Evolutionary conservation across 257 asterid genomes (phyloP), one percentile per base, ranked within the genome.

Genomic region (Vinca minor): DNA sequence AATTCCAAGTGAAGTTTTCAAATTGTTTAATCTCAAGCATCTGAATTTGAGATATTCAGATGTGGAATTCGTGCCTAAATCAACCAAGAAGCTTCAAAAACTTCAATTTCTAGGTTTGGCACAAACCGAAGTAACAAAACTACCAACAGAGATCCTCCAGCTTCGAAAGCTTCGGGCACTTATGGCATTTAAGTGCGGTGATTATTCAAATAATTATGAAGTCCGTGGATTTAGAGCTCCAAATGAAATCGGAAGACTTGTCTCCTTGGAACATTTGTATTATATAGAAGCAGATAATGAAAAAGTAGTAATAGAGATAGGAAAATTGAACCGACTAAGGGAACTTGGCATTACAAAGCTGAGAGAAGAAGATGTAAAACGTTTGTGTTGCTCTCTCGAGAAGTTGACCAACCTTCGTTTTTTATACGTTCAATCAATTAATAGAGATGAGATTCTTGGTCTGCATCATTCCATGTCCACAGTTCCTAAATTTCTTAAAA

Each of bases 331-430:
- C n/a, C n/a, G n/a, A n/a, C n/a, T n/a, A n/a, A n/a, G n/a, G n/a
- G n/a, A n/a, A n/a, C n/a, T n/a, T n/a, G n/a, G n/a, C n/a, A n/a
- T n/a, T n/a, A n/a, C n/a, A n/a, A n/a, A n/a, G n/a, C n/a, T n/a
- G n/a, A n/a, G n/a, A n/a, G n/a, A n/a, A n/a, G n/a, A n/a, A n/a
- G n/a, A n/a, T n/a, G n/a, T n/a, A n/a, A n/a, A n/a, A n/a, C n/a
- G n/a, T n/a, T n/a, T n/a, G n/a, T n/a, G n/a, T n/a, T n/a, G n/a
- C n/a, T n/a, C n/a, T n/a, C n/a, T 18, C 14, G 21, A 10, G 31
- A 71, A 56, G 60, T 50, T 70, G 48, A 29, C 64, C 9, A 53
- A 70, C 21, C 69, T 70, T 21, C 39, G 48, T 11, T 5, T 45
- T 18, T 57, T 71, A 32, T 0, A 1, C 4, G 1, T 52, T 9